Evolutionary conservation across 169 alveolate genomes (phyloP), one percentile per base, ranked within the genome.

Genomic region (Plasmodium gaboni): DNA sequence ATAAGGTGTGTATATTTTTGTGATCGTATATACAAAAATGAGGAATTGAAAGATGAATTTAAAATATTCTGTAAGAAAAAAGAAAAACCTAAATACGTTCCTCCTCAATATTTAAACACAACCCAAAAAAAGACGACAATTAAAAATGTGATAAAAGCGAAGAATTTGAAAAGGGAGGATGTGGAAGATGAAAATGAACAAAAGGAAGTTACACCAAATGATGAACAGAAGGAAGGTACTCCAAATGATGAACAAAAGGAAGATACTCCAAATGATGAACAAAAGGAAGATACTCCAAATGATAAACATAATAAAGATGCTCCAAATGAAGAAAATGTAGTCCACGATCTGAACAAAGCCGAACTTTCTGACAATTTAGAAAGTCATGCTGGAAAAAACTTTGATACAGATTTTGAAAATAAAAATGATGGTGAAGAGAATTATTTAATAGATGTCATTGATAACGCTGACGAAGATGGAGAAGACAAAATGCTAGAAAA

Each of bases 1-100:
- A 95, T 96, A 55, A 96, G 99, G 88, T 96, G 99, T 94, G 96
- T 98, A 59, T 98, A 97, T 92, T 98, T 98, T 98, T 96, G 98
- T 48, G 99, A 98, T 93, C 95, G 98, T 67, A 93, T 97, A 48
- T 97, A 97, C 92, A 95, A 96, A 22, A 96, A 94, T 80, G 97
- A 94, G 51, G 97, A 94, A 71, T 85, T 95, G 9, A 97, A 88
- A 17, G 91, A 83, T 3, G 91, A 83, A 38, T 83, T 68, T n/a
- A 83, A 83, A 83, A 69, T 83, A 12, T 83, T 68, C 44, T 67
- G 28, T 5, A 70, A 83, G 26, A 83, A 83, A 57, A 83, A 83
- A 24, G 73, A 83, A 61, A 83, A 83, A 61, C 8, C 22, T 38
- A 70, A 68, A 19, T 83, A 83, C 24, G 28, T 19, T 83, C 85